Evolutionary conservation across 2,329 filamentous ascomycete genomes (phyloP), one percentile per base, ranked within the genome.

Genomic region (Aspergillus niger): DNA sequence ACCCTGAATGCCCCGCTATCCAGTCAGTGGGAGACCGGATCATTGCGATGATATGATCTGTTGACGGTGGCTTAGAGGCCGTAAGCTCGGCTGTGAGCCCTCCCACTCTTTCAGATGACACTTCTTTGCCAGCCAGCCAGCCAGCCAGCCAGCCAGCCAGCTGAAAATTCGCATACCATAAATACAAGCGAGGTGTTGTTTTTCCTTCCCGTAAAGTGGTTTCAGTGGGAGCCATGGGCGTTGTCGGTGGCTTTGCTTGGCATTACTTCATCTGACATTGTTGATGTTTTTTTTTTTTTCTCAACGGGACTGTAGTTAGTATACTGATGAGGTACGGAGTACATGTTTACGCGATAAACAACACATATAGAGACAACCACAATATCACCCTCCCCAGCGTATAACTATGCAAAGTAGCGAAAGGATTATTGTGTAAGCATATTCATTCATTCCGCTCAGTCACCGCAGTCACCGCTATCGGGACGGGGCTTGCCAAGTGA

Each of bases 1-100:
- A 30, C 26, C 26, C 24, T 30, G 15, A 28, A 50, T 22, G 56
- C 48, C 49, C 57, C 58, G 57, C 56, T 48, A 48, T 57, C 51
- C 55, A 28, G 38, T 41, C 53, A 55, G 53, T 26, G 20, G 39
- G n/a, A 55, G 32, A 10, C 20, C 20, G 20, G 10, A 44, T 20
- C 20, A 44, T 44, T 44, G 22, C 41, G 10, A 22, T 44, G 20
- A 22, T 13, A 13, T 43, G 39, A 36, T 43, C 10, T 22, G 41
- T 24, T 13, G 20, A 15, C 41, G 41, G 41, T 44, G 41, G 41
- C 41, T 44, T 44, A 44, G 41, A 44, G 41, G n/a, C 22, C 8
- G 41, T 17, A 17, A 43, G 41, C 41, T 11, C 17, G 17, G 11
- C 30, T 32, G 30, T 32, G 30, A 32, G 30, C 30, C 30, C 32